Percentiles rank a stretch among this genome's conserved stretches.
phyloP scores from a whole-genome alignment of 2,329 filamentous ascomycete genomes.

The Metarhizium robertsii region DNA sequence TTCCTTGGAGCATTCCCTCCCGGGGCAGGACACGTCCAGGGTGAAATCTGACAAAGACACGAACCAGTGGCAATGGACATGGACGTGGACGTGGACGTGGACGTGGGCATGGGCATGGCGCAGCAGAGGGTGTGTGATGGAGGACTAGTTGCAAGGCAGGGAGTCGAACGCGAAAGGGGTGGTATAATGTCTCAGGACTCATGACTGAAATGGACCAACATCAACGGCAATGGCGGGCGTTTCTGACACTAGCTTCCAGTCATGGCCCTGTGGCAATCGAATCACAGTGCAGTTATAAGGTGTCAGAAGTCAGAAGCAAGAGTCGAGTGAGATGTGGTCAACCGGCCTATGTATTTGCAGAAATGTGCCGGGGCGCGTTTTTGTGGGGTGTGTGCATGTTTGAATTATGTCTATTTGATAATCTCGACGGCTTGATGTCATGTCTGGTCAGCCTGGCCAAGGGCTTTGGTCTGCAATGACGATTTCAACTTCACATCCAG shows the following conservation, averaged over 20 bases:
- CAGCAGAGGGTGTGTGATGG: background rate
- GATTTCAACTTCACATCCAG: background rate
- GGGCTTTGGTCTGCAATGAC: background rate
- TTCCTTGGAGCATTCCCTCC: background rate
- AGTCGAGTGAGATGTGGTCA: background rate
- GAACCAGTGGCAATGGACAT: background rate
- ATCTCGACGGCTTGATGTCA: background rate
- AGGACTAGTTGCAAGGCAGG: background rate
- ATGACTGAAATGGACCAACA: background rate
- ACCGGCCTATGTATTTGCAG: background rate
- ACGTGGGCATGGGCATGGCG: background rate
- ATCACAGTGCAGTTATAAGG: conserved; percentile 2
- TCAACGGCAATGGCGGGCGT: conserved; percentile 2
- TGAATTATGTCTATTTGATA: background rate
- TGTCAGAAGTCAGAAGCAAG: background rate
- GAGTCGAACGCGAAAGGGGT: background rate
- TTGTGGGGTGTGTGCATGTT: background rate
- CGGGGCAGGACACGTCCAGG: no score
- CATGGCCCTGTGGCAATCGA: background rate
- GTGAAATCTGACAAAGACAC: background rate
- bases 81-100: background rate
- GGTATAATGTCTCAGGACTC: conserved; percentile 2
- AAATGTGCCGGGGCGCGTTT: background rate
- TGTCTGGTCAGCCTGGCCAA: background rate
- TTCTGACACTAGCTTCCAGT: conserved; percentile 2